phyloP scores from a whole-genome alignment of 2,329 filamentous ascomycete species.

The Cladosporium phlei region DNA sequence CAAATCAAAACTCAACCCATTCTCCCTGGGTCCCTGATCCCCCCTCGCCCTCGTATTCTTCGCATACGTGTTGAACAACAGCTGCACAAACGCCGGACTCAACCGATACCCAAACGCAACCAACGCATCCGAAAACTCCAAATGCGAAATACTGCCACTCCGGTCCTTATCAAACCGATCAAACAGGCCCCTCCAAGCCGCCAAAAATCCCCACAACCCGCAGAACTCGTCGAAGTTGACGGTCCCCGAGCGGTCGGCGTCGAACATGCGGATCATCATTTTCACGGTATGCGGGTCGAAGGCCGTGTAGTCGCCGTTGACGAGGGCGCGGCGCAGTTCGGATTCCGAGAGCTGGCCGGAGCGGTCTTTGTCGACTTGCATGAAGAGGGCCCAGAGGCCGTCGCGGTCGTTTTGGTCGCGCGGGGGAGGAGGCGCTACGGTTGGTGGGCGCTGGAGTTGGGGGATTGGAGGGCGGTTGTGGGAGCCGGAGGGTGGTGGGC shows the following conservation, averaged over 20 bases:
- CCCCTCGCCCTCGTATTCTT: slow-evolving; percentile 32
- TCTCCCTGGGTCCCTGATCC: slow-evolving; percentile 31
- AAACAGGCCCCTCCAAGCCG: slow-evolving; percentile 89
- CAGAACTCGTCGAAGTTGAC: slow-evolving; percentile 97
- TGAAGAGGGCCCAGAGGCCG: slow-evolving; percentile 74
- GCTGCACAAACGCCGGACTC: slow-evolving; percentile 73
- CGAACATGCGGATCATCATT: slow-evolving; percentile 99
- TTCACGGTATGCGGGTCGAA: slow-evolving; percentile 92
- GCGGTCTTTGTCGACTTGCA: slow-evolving; percentile 84
- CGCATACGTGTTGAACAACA: slow-evolving; percentile 86
- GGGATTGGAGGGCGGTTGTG: slow-evolving; percentile 57
- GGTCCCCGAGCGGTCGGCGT: slow-evolving; percentile 79
- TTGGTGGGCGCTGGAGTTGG: slow-evolving; percentile 41
- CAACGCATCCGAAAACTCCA: slow-evolving; percentile 85
- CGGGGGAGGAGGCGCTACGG: slow-evolving; percentile 42
- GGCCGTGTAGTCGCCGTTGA: slow-evolving; percentile 92
- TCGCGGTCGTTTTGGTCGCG: slow-evolving; percentile 62
- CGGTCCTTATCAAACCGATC: slow-evolving; percentile 89
- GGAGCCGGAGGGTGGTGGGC: slow-evolving; percentile 53
- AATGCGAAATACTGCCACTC: slow-evolving; percentile 77
- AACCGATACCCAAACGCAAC: slow-evolving; percentile 89
- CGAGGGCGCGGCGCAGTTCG: slow-evolving; percentile 82
- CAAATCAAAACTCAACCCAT: slow-evolving; percentile 66
- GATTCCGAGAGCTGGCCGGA: slow-evolving; percentile 75
- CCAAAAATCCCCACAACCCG: slow-evolving; percentile 91